Conservation (phyloP, 495 filamentous ascomycete genomes). For the Talaromyces adpressus region DNA sequence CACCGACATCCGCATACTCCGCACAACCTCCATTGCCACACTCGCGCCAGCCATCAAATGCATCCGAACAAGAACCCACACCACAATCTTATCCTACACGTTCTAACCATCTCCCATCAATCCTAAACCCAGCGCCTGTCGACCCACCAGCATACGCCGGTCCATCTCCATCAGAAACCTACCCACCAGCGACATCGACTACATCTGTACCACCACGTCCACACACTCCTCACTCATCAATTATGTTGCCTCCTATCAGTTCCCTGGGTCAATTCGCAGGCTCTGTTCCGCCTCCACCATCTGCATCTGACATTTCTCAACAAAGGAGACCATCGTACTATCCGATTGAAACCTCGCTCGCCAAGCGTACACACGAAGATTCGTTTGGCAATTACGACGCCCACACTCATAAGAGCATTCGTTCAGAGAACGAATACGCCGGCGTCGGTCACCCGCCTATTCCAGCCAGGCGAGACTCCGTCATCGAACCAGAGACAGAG, state of each 20-base stretch:
- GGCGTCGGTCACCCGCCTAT: conserved; percentile 5
- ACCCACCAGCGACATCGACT: conserved; percentile 7
- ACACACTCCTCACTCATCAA: conserved; percentile 17
- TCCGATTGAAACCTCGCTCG: conserved; percentile 21
- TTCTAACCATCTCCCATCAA: conserved; percentile 13
- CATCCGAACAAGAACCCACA: conserved; percentile 29
- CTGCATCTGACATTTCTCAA: neutral
- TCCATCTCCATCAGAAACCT: conserved; percentile 21
- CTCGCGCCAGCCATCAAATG: conserved; percentile 27
- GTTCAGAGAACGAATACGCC: conserved; percentile 27
- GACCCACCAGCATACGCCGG: conserved; percentile 22
- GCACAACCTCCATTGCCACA: conserved; percentile 36
- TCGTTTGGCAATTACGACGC: conserved; percentile 32
- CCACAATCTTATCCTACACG: conserved; percentile 25
- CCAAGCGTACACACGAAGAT: conserved; percentile 36
- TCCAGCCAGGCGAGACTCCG: neutral
- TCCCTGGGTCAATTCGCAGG: neutral
- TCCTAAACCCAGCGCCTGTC: conserved; percentile 20
- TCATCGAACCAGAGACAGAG: neutral
- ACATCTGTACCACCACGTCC: conserved; percentile 12
- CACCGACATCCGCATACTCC: conserved; percentile 26
- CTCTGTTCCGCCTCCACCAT: neutral
- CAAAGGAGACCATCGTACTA: conserved; percentile 16
- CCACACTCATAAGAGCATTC: conserved; percentile 44
- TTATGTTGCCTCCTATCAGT: conserved; percentile 12